Evolutionary conservation across 495 filamentous ascomycete genomes (phyloP).

Genomic region (Symbiotaphrina buchneri): DNA sequence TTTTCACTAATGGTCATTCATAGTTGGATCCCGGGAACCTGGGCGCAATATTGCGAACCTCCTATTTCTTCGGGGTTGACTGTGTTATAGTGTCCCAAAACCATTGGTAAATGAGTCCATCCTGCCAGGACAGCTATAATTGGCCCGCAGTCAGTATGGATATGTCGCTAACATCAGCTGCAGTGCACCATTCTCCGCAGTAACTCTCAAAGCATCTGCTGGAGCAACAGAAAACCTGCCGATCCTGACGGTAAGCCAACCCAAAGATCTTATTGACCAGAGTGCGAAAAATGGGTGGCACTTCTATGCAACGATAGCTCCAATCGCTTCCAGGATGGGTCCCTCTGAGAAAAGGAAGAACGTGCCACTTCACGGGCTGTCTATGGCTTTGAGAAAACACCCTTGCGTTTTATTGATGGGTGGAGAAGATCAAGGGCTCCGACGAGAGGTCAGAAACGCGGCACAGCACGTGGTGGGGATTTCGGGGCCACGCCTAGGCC

Average conservation of each 20-base stretch:
- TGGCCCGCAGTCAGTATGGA: no score
- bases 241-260: conserved; percentile 39
- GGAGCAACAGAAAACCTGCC: conserved; percentile 65
- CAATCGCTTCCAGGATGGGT: conserved; percentile 7
- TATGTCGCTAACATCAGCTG: no score
- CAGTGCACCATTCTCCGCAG: conserved; percentile 50
- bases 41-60: conserved; percentile 68
- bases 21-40: conserved; percentile 68
- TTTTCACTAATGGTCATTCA: neutral
- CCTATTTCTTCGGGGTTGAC: conserved; percentile 66
- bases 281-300: conserved; percentile 56
- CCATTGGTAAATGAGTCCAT: no score
- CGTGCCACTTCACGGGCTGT: neutral
- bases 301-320: conserved; percentile 57
- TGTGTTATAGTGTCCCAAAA: no score
- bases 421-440: conserved; percentile 57
- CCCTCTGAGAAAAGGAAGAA: no score
- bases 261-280: conserved; percentile 41
- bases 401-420: conserved; percentile 69
- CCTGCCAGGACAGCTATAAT: no score
- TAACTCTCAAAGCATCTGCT: conserved; percentile 65
- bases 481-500: conserved; percentile 17
- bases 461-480: conserved; percentile 40
- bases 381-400: conserved; percentile 11
- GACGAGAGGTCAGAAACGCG: conserved; percentile 29